phyloP scores from a whole-genome alignment of 179 eudicot genomes.

The Dionaea muscipula region DNA sequence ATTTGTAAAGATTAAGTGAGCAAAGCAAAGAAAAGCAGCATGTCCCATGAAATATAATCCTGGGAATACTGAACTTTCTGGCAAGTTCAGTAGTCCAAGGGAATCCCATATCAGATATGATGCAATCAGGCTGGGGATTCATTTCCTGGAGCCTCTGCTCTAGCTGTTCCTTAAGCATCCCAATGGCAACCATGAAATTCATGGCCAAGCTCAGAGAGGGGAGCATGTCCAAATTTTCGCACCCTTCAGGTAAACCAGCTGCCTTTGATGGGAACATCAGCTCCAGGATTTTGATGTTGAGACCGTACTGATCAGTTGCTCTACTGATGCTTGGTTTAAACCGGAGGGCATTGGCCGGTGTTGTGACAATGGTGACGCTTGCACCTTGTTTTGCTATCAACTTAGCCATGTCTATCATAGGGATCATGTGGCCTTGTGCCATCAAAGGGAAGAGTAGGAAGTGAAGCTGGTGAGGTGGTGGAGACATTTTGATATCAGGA shows the following conservation, averaged over 20 bases:
- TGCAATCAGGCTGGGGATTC: constrained; percentile 23
- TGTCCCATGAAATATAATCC: constrained; percentile 27
- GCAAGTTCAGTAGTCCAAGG: constrained; percentile 34
- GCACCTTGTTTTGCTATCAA: constrained; percentile 23
- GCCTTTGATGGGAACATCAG: constrained; percentile 20
- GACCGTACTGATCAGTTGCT: constrained; percentile 6
- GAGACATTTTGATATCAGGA: constrained; percentile 4
- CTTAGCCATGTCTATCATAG: constrained; percentile 30
- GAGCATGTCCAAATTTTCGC: constrained; percentile 30
- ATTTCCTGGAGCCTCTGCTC: constrained; percentile 18
- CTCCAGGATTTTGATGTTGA: constrained; percentile 13
- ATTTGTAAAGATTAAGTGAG: constrained; percentile 16
- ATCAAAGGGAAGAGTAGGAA: constrained; percentile 26
- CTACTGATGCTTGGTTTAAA: constrained; percentile 14
- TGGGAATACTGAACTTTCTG: constrained; percentile 18
- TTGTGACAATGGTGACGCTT: constrained; percentile 22
- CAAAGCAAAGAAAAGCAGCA: constrained; percentile 21
- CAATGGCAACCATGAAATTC: constrained; percentile 15
- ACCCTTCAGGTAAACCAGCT: constrained; percentile 21
- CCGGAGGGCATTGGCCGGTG: constrained; percentile 26
- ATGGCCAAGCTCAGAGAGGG: constrained; percentile 18
- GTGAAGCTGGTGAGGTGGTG: constrained; percentile 13
- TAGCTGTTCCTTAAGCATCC: constrained; percentile 17
- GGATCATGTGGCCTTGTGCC: constrained; percentile 42
- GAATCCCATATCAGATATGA: constrained; percentile 27